These are phyloP conservation scores for Nymphaea colorata DNA, from an alignment of 164 flowering plant species.

Conservation along the genomic window DNA sequence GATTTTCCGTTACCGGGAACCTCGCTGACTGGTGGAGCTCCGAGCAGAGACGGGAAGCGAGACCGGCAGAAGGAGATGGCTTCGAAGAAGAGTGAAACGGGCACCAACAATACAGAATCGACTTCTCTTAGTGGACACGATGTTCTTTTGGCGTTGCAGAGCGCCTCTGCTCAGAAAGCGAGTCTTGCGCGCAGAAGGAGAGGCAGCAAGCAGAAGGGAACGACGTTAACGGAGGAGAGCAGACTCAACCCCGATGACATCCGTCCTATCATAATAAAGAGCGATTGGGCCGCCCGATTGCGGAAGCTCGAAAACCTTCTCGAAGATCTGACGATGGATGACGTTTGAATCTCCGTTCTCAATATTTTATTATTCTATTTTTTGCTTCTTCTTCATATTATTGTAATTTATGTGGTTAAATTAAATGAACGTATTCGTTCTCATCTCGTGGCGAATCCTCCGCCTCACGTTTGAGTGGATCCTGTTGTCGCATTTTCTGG, in stretches of 20 bases:
- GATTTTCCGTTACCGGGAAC: neutral
- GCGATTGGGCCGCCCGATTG: constrained; percentile 11
- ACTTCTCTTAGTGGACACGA: constrained; percentile 6
- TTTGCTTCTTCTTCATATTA: neutral
- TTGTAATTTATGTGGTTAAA: neutral
- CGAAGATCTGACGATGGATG: constrained; percentile 3
- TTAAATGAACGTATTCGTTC: too few species aligned
- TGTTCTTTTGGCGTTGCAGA: constrained; percentile 11
- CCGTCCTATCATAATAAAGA: constrained; percentile 1
- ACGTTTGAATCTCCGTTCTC: neutral
- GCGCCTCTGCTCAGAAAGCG: constrained; percentile 3
- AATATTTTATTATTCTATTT: too few species aligned
- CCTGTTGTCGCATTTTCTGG: neutral
- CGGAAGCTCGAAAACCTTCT: constrained; percentile 6
- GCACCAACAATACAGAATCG: neutral
- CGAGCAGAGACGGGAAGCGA: neutral
- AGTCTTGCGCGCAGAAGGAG: neutral
- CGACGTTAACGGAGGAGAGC: neutral
- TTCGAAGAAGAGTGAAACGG: neutral
- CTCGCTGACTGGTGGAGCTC: neutral
- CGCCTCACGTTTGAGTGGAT: neutral
- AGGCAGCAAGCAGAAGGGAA: neutral
- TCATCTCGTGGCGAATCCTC: neutral
- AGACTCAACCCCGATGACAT: neutral
- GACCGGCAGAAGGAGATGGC: neutral